Evolutionary conservation across 2,329 filamentous ascomycete genomes (phyloP), one percentile per base, ranked within the genome.

Genomic region (Penicillium sp.): DNA sequence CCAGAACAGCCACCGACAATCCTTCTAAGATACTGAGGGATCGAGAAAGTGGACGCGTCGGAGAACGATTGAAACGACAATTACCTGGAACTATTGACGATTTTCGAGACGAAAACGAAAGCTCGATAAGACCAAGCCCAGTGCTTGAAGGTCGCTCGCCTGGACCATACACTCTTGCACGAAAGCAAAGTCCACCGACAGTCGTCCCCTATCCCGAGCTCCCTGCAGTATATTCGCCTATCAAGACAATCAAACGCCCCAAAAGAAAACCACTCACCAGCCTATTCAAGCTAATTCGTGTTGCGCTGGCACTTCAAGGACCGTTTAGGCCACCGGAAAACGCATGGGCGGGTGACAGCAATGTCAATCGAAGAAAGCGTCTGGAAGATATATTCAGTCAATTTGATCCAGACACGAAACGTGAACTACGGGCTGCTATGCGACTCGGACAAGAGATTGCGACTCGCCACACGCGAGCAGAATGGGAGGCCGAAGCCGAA

Each of bases 391-490:
- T 62, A 14, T 67, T 68, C 41, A 41, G 47, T 30, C 62, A 59
- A n/a, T 62, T 70, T 32, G 54, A 60, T 28, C 45, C 52, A 6
- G 56, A 61, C 2, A 66, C 61, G 13, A 56, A 61, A 47, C 56
- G 62, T 44, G 62, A 68, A 43, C 40, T 71, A 38, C 57, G 61
- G 41, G 64, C 61, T 30, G 65, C 63, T 17, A 50, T 70, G 30
- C 54, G 61, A 7, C 60, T 71, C 45, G 68, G 64, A 6, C 66
- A 70, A 43, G 57, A 65, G 38, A 55, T 70, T 35, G 66, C 63
- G 8, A 67, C 59, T 44, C 54, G 58, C 30, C 59, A 59, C 30
- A 51, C 48, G 35, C 35, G 12, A 15, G 37, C 41, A 26, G 30
- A 13, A 32, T 17, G 41, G n/a, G 10, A 27, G 12, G n/a, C 25